These are phyloP conservation scores for Botryotinia globosa DNA, from an alignment of 2,329 filamentous ascomycete genomes.

Conservation along the genomic window DNA sequence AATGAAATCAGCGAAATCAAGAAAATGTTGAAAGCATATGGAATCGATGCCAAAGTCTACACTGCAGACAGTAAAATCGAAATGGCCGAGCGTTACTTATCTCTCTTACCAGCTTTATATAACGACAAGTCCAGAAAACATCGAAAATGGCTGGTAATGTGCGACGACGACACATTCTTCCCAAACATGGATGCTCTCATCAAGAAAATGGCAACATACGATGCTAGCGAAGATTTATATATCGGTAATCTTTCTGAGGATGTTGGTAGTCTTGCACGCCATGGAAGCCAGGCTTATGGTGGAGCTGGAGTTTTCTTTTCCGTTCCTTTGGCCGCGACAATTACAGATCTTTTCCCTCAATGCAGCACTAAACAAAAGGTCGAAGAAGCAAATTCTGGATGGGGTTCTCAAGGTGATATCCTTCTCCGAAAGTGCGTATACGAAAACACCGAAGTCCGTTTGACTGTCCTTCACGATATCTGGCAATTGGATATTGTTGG, in stretches of 20 bases:
- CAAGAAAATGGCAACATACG: constrained; percentile 28
- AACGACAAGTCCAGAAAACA: constrained; percentile 47
- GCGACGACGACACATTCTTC: constrained; percentile 40
- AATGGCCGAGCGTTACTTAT: constrained; percentile 59
- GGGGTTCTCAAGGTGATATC: constrained; percentile 47
- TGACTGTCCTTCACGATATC: constrained; percentile 35
- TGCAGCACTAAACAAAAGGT: constrained; percentile 52
- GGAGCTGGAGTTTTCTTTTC: constrained; percentile 38
- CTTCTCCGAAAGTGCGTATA: constrained; percentile 37
- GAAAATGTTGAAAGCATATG: constrained; percentile 46
- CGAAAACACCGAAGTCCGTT: constrained; percentile 36
- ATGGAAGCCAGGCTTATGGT: constrained; percentile 38
- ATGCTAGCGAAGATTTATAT: constrained; percentile 33
- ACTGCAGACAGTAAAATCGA: constrained; percentile 52
- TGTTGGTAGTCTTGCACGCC: constrained; percentile 35
- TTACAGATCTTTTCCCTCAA: constrained; percentile 46
- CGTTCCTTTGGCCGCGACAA: constrained; percentile 45
- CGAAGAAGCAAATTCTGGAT: constrained; percentile 54
- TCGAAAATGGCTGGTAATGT: constrained; percentile 43
- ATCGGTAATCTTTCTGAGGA: constrained; percentile 39
- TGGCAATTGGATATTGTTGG: constrained; percentile 37
- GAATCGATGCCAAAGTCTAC: constrained; percentile 57
- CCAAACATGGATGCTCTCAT: constrained; percentile 37
- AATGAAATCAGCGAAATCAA: constrained; percentile 50
- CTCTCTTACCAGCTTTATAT: constrained; percentile 53